A percentile compares a stretch with the other conserved stretches of the same genome.
phyloP scores from a whole-genome alignment of 495 filamentous ascomycete species.

The Cercophora sp. region DNA sequence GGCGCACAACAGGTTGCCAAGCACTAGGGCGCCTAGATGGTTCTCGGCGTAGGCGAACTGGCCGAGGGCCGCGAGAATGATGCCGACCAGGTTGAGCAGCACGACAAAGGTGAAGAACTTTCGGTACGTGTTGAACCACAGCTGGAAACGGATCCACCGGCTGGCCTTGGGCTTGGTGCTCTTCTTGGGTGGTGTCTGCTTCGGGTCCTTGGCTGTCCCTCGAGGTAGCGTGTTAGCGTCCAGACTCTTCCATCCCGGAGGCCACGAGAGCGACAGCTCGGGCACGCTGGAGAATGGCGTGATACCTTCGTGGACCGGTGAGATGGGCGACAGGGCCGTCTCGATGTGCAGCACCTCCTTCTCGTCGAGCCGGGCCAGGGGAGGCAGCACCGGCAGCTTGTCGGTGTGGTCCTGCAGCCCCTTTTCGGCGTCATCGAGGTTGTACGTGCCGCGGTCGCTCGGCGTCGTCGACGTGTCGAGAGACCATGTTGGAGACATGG shows the following conservation, averaged over 20 bases:
- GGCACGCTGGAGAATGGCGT: conserved; percentile 33
- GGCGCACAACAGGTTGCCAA: conserved; percentile 41
- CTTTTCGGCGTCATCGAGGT: conserved; percentile 39
- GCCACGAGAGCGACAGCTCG: conserved; percentile 27
- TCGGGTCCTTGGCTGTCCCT: conserved; percentile 7
- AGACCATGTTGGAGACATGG: conserved; percentile 16
- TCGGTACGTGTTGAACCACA: conserved; percentile 47
- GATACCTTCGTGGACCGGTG: conserved; percentile 38
- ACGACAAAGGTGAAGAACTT: conserved; percentile 44
- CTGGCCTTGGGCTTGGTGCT: conserved; percentile 27
- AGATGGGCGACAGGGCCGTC: conserved; percentile 19
- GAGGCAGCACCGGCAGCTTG: conserved; percentile 23
- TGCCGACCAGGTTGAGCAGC: conserved; percentile 35
- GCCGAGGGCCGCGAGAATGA: conserved; percentile 33
- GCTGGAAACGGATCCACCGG: conserved; percentile 35
- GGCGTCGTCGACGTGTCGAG: conserved; percentile 11
- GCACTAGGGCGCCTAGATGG: conserved; percentile 40
- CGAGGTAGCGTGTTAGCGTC: conserved; percentile 8
- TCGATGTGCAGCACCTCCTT: conserved; percentile 23
- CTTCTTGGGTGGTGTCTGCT: conserved; percentile 9
- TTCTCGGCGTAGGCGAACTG: conserved; percentile 39
- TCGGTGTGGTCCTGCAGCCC: conserved; percentile 35
- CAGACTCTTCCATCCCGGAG: conserved; percentile 14
- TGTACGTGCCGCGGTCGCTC: conserved; percentile 12
- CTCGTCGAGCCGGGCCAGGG: conserved; percentile 26